These are phyloP conservation scores for Psilocybe tampanensis DNA, from an alignment of 768 basidiomycete species.

Conservation along the genomic window DNA sequence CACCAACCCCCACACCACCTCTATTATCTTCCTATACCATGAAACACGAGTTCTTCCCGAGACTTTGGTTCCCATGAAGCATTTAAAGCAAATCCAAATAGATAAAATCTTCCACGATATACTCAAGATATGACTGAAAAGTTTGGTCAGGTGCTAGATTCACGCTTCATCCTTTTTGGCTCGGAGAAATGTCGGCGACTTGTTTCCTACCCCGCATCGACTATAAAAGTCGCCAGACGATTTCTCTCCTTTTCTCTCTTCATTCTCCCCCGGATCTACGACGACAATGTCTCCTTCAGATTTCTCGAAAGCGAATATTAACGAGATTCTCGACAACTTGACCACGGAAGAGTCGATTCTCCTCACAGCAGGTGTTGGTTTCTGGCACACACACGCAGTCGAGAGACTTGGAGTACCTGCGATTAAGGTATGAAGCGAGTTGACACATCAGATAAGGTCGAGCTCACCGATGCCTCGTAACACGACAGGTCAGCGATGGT, in stretches of 20 bases:
- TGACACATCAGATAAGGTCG: no score
- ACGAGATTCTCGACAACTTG: slow-evolving; percentile 62
- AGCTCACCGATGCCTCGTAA: no score
- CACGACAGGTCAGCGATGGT: slow-evolving; percentile 68
- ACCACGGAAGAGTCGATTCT: slow-evolving; percentile 76
- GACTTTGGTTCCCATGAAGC: no score
- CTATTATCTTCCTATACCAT: no score
- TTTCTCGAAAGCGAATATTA: slow-evolving; percentile 65
- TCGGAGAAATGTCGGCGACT: slow-evolving; percentile 4
- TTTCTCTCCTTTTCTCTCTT: neutral
- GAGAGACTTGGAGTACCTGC: slow-evolving; percentile 71
- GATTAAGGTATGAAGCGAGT: slow-evolving; percentile 52
- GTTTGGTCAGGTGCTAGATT: neutral
- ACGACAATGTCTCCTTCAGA: slow-evolving; percentile 64
- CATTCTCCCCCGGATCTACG: neutral
- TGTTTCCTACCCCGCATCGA: neutral
- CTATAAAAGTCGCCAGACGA: neutral
- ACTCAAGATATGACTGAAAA: neutral
- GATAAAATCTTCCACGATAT: neutral
- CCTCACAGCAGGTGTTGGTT: slow-evolving; percentile 73
- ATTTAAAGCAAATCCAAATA: neutral
- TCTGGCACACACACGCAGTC: slow-evolving; percentile 73
- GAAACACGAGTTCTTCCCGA: no score
- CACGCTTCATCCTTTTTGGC: neutral
- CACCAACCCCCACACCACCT: no score